Evolutionary conservation across 345 rosid genomes (phyloP).

Genomic region (Sisymbrium irio): DNA sequence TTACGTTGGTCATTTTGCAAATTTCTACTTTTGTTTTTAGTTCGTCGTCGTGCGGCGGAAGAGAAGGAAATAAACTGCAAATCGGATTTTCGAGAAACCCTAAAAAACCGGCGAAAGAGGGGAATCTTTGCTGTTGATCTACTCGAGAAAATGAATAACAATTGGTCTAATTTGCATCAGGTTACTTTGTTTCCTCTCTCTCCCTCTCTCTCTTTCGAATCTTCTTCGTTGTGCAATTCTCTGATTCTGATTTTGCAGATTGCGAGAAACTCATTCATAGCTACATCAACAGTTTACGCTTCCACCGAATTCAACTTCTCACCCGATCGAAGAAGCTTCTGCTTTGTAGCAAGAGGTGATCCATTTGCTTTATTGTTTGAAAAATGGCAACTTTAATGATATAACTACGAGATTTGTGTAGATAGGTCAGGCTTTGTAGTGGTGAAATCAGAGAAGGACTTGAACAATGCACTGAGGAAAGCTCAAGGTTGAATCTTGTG

Average conservation of each 20-base stretch:
- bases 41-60: constrained; percentile 21
- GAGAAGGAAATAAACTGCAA: background rate
- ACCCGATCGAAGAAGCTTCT: constrained; percentile 24
- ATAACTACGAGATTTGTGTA: constrained; percentile 23
- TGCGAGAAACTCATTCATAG: constrained; percentile 28
- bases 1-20: background rate
- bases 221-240: background rate
- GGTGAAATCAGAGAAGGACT: constrained; percentile 60
- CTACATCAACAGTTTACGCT: constrained; percentile 22
- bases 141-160: constrained; percentile 25
- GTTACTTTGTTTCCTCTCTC: background rate
- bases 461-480: constrained; percentile 45
- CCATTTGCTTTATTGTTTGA: too few relatives aligned
- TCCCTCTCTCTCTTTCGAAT: background rate
- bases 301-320: constrained; percentile 28
- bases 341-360: constrained; percentile 17
- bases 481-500: constrained; percentile 46
- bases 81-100: constrained; percentile 27
- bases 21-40: background rate
- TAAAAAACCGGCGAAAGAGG: constrained; percentile 23
- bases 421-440: constrained; percentile 43
- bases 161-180: constrained; percentile 32
- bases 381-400: too few relatives aligned
- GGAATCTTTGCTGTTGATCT: background rate
- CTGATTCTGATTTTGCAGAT: constrained; percentile 15